Conservation (phyloP, 129 eudicot species). For the Cynara cardunculus region DNA sequence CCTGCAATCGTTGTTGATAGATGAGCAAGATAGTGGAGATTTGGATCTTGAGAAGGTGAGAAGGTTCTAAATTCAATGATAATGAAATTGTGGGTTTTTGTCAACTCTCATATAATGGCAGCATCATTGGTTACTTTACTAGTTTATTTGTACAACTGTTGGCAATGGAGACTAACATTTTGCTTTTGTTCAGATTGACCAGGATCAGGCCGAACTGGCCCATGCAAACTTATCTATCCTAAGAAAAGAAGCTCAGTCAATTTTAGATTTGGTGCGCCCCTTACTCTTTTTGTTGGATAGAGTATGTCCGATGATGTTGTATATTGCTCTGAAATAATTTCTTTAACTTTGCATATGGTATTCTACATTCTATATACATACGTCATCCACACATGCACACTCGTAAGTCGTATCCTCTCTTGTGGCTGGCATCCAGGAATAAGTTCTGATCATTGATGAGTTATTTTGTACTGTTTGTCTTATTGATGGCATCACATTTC, state of each 20-base stretch:
- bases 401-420: background rate
- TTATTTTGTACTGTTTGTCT: background rate
- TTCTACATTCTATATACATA: background rate
- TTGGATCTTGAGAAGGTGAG: conserved; percentile 74
- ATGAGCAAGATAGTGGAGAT: conserved; percentile 70
- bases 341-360: background rate
- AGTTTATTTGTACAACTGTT: background rate
- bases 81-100: background rate
- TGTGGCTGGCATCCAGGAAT: background rate
- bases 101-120: background rate
- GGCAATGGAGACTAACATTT: background rate
- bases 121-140: background rate
- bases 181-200: conserved; percentile 56
- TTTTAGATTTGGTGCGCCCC: conserved; percentile 71
- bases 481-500: background rate
- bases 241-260: conserved; percentile 80
- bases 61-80: conserved; percentile 8
- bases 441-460: no score
- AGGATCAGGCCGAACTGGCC: conserved; percentile 87
- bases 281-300: conserved; percentile 4
- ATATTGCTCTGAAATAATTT: background rate
- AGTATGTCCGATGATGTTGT: background rate
- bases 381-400: background rate
- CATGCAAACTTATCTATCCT: conserved; percentile 69
- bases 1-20: conserved; percentile 69